Evolutionary conservation across 1,139 yeast genomes (phyloP).

Genomic region (Yamadazyma triangularis): DNA sequence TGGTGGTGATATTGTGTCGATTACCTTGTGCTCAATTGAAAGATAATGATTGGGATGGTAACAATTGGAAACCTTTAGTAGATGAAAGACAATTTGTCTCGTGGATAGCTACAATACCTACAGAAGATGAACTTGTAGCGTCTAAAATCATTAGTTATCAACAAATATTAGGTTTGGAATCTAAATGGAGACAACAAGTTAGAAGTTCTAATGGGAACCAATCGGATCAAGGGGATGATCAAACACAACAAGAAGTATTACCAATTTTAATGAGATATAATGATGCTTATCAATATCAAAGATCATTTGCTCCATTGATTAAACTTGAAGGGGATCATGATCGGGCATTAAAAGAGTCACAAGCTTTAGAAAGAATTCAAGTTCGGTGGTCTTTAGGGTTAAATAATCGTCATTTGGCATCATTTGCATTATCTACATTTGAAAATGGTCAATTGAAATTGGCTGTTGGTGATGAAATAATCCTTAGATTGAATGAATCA

Average conservation of each 20-base stretch:
- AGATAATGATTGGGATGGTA: constrained; percentile 80
- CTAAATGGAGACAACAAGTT: constrained; percentile 61
- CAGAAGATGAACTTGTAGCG: constrained; percentile 56
- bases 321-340: constrained; percentile 81
- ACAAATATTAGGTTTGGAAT: constrained; percentile 72
- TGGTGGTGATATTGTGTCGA: constrained; percentile 83
- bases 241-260: too few species aligned
- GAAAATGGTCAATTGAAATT: constrained; percentile 66
- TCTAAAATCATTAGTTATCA: constrained; percentile 55
- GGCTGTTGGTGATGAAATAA: constrained; percentile 85
- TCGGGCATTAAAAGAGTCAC: constrained; percentile 69
- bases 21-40: constrained; percentile 82
- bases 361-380: constrained; percentile 67
- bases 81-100: constrained; percentile 73
- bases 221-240: too few species aligned
- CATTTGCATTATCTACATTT: constrained; percentile 63
- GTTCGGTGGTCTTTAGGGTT: constrained; percentile 74
- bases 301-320: constrained; percentile 80
- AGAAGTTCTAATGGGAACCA: constrained; percentile 30
- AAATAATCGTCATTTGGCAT: constrained; percentile 62
- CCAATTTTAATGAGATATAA: constrained; percentile 75
- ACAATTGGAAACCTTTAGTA: constrained; percentile 83
- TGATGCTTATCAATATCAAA: constrained; percentile 84
- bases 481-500: constrained; percentile 53
- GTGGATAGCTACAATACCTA: constrained; percentile 74